Conservation (phyloP, 345 rosid species). For the Linum usitatissimum region DNA sequence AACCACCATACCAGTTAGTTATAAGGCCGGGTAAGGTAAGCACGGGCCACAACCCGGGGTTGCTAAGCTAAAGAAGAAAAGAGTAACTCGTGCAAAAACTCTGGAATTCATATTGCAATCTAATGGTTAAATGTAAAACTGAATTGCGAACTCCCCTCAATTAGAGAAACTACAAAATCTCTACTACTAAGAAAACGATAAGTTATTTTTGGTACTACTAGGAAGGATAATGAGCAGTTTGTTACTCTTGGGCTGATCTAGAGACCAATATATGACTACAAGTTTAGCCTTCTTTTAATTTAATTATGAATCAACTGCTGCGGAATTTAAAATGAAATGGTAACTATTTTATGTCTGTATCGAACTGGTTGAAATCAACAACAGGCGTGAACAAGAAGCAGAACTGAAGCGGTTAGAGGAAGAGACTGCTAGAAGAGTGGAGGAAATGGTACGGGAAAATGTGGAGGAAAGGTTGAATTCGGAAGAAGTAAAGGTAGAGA, state of each 20-base stretch:
- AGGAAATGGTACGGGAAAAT: conserved; percentile 65
- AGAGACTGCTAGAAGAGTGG: conserved; percentile 59
- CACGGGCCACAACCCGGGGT: too few species aligned
- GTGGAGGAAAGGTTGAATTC: conserved; percentile 60
- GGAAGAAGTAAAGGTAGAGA: conserved; percentile 43
- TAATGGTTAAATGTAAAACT: too few species aligned
- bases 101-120: too few species aligned
- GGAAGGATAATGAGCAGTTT: neutral
- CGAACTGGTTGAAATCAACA: conserved; percentile 3
- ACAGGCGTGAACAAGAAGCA: conserved; percentile 55
- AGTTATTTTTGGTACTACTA: neutral
- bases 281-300: too few species aligned
- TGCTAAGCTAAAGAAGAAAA: too few species aligned
- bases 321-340: neutral
- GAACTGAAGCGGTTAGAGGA: conserved; percentile 59
- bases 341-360: conserved; percentile 3
- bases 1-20: too few species aligned
- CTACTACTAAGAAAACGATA: too few species aligned
- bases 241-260: neutral
- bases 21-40: too few species aligned
- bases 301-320: neutral
- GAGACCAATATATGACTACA: neutral
- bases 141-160: too few species aligned
- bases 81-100: too few species aligned
- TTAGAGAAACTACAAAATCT: too few species aligned